Percentiles rank a stretch among this genome's conserved stretches.
Conservation (phyloP, 116 monocot species). For the Trichopus zeylanicus region DNA sequence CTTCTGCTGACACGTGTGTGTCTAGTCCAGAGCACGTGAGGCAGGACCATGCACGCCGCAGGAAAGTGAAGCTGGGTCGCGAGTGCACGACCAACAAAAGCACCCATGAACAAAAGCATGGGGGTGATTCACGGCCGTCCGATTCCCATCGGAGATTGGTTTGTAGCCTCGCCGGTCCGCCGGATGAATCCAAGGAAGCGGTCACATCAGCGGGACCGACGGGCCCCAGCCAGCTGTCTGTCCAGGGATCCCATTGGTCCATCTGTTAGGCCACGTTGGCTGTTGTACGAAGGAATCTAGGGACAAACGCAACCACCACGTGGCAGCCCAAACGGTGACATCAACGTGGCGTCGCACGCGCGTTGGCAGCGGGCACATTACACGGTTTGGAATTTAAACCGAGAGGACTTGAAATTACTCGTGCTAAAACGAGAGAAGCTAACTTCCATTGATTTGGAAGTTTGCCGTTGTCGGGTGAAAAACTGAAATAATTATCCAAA, state of each 20-base stretch:
- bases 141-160: too few species aligned
- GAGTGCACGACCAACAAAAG: constrained; percentile 5
- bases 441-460: too few species aligned
- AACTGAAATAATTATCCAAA: too few species aligned
- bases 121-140: too few species aligned
- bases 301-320: neutral
- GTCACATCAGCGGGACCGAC: neutral
- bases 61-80: neutral
- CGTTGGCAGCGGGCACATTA: too few species aligned
- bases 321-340: neutral
- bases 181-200: neutral
- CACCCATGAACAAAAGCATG: neutral
- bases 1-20: constrained; percentile 1
- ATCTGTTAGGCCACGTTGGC: neutral
- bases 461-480: too few species aligned
- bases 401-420: too few species aligned
- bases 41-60: neutral
- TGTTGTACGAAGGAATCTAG: neutral
- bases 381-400: too few species aligned
- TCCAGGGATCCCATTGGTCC: neutral
- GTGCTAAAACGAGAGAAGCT: too few species aligned
- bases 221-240: neutral
- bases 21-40: neutral
- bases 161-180: too few species aligned
- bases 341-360: neutral